Conservation (phyloP, 2,329 filamentous ascomycete species). For the Coniochaeta sp. region DNA sequence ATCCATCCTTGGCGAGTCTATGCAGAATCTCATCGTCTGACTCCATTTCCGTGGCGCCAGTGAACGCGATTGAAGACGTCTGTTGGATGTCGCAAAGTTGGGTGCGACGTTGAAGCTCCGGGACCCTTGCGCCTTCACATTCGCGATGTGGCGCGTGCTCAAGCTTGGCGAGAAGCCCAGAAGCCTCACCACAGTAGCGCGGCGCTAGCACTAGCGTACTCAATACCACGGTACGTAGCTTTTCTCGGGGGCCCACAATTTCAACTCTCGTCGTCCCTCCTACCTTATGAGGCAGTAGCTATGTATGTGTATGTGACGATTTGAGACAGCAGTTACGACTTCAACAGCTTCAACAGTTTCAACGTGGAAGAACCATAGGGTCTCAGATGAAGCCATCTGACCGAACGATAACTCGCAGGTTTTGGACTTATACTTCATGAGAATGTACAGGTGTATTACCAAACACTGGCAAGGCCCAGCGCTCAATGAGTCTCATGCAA, state of each 20-base stretch:
- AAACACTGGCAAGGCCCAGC: neutral
- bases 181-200: neutral
- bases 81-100: neutral
- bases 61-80: neutral
- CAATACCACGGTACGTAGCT: neutral
- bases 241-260: neutral
- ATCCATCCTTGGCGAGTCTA: slow-evolving; percentile 40
- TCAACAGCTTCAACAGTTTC: too few species aligned
- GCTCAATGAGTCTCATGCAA: too few species aligned
- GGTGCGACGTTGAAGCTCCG: neutral
- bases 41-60: slow-evolving; percentile 31
- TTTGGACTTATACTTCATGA: too few species aligned
- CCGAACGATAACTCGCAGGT: too few species aligned
- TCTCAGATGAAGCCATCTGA: too few species aligned
- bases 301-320: too few species aligned
- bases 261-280: too few species aligned
- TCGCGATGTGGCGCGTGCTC: neutral
- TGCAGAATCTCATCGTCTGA: slow-evolving; percentile 40
- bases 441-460: neutral
- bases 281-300: too few species aligned
- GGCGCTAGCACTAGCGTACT: neutral
- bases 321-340: too few species aligned
- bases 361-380: too few species aligned
- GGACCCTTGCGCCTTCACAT: neutral
- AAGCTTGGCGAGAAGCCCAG: neutral